Base-by-base conservation (phyloP, 2,329 filamentous ascomycete genomes). In the Lasiodiplodia theobromae region DNA sequence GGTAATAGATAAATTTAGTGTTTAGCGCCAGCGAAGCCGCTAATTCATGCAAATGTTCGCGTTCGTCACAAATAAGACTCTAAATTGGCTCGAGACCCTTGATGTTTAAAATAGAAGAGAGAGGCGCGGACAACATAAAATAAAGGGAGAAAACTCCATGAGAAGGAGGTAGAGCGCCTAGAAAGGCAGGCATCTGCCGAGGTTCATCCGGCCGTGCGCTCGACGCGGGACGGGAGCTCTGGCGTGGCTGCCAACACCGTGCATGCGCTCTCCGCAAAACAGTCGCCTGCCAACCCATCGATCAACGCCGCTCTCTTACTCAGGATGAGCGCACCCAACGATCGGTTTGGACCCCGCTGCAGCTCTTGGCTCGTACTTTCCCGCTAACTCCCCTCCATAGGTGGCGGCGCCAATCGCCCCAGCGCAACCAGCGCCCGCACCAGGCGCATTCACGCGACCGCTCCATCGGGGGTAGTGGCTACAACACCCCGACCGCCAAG, bases 401-500 rank as follows among this genome's bases (percentile, higher is more conserved):
- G 47, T 68, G 67, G 67, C 58, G 67, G 67, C 67, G 67, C 51
- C 67, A 68, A 65, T 68, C 67, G 58, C 60, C 67, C 51, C 72
- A 70, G 68, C 76, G 73, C 67, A 69, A 58, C 64, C 56, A 63
- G 53, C 64, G 68, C 23, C 54, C 47, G 47, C 49, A 51, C 23
- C 56, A 58, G 34, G 51, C 68, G 65, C 73, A 74, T 66, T 64
- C 67, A 23, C 58, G 67, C 67, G 72, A 75, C 58, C 72, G 71
- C 69, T 70, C 71, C 67, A 74, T 76, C 11, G 67, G 67, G 21
- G 52, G 58, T 25, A 65, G 67, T 62, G 76, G 76, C 71, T 71
- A 76, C 31, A 78, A 74, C 71, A 77, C 77, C 23, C 76, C 77
- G 68, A 74, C 73, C 66, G 74, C 75, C 70, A 77, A 79, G 66